Conservation (phyloP, 2,329 filamentous ascomycete species). For the Fusarium solani-melongenae region DNA sequence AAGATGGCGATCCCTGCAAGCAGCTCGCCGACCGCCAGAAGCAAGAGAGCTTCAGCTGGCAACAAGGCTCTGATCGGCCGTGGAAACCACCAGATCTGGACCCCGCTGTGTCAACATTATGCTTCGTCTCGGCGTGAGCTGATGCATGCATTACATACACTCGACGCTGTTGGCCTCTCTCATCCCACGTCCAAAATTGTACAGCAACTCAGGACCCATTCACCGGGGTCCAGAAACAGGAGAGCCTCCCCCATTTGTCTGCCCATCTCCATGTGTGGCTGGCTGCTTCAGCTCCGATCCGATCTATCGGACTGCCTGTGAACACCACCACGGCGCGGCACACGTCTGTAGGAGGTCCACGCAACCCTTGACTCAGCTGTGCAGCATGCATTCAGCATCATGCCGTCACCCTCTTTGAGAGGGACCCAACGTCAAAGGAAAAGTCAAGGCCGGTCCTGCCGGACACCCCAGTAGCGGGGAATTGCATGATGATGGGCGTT, state of each 20-base stretch:
- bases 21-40: conserved; percentile 24
- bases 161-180: background rate
- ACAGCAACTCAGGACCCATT: background rate
- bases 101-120: conserved; percentile 1
- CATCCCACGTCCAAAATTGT: background rate
- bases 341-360: conserved; percentile 11
- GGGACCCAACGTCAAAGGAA: background rate
- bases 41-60: conserved; percentile 30
- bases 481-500: background rate
- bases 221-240: conserved; percentile 2
- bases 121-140: background rate
- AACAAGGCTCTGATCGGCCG: conserved; percentile 24
- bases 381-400: conserved; percentile 15
- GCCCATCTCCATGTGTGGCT: background rate
- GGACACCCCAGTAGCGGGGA: background rate
- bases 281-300: conserved; percentile 21
- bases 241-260: conserved; percentile 13
- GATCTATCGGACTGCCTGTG: conserved; percentile 26
- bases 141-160: conserved; percentile 14
- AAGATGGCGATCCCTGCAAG: conserved; percentile 35
- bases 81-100: conserved; percentile 19
- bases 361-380: conserved; percentile 19
- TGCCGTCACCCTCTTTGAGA: conserved; percentile 8
- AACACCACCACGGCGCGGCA: conserved; percentile 15
- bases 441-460: conserved; percentile 16